Conservation (phyloP, 805 yeast genomes). For the Wickerhamomyces tratensis region DNA sequence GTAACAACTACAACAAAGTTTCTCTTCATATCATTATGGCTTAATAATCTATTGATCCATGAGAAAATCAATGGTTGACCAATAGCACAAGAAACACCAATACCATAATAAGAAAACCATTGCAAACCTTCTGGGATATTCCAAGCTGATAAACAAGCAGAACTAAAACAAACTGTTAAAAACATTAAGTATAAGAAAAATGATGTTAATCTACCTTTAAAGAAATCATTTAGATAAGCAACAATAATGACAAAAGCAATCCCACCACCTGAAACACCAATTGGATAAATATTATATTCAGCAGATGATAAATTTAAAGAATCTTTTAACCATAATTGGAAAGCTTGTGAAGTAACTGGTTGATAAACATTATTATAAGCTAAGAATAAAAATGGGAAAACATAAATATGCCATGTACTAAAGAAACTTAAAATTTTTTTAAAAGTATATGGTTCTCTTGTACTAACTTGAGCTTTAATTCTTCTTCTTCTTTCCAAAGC, state of each 20-base stretch:
- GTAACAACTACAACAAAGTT: conserved; percentile 25
- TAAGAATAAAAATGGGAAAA: conserved; percentile 23
- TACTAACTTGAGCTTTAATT: conserved; percentile 29
- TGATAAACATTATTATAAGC: conserved; percentile 7
- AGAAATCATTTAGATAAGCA: conserved; percentile 25
- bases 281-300: conserved; percentile 29
- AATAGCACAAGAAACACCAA: conserved; percentile 37
- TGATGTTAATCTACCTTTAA: conserved; percentile 25
- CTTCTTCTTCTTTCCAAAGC: conserved; percentile 34
- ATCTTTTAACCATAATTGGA: conserved; percentile 32
- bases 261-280: conserved; percentile 25
- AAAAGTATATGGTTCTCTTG: conserved; percentile 28
- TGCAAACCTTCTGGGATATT: conserved; percentile 34
- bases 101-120: conserved; percentile 37
- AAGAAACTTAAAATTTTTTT: conserved; percentile 27
- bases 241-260: conserved; percentile 25
- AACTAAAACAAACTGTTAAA: conserved; percentile 30
- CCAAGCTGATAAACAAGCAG: conserved; percentile 35
- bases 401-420: conserved; percentile 36
- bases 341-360: conserved; percentile 30
- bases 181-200: conserved; percentile 28
- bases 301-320: conserved; percentile 21
- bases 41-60: conserved; percentile 39
- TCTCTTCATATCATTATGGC: conserved; percentile 17
- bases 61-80: conserved; percentile 44